A percentile compares a stretch with the other conserved stretches of the same genome.
These are phyloP conservation scores for Bromus sterilis DNA, from an alignment of 176 grass and related monocot genomes.

Conservation along the genomic window DNA sequence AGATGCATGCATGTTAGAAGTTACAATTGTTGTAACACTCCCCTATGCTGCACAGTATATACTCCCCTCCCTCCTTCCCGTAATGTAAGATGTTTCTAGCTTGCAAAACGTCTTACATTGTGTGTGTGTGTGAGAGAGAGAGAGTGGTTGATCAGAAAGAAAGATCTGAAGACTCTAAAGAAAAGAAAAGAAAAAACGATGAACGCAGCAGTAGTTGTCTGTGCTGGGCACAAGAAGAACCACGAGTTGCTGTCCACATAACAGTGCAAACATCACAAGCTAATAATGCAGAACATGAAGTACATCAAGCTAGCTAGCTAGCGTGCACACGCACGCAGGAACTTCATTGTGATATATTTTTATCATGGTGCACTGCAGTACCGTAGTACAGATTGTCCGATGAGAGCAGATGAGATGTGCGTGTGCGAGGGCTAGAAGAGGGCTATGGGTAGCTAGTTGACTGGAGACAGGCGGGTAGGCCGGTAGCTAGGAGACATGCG, in stretches of 20 bases:
- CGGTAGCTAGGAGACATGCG: background rate
- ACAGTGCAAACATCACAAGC: background rate
- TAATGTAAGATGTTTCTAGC: too few species aligned
- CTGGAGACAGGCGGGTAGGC: background rate
- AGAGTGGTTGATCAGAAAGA: background rate
- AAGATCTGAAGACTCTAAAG: background rate
- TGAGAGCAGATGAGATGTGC: background rate
- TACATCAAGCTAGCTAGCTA: too few species aligned
- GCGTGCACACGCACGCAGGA: background rate
- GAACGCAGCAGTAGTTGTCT: background rate
- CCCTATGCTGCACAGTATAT: too few species aligned
- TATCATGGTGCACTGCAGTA: background rate
- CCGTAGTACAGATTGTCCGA: background rate
- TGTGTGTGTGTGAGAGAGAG: too few species aligned
- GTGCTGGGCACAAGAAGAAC: too few species aligned
- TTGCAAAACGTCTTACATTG: too few species aligned
- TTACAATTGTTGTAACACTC: too few species aligned
- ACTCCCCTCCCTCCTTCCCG: too few species aligned
- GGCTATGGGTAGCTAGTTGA: background rate
- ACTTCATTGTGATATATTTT: background rate
- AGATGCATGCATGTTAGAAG: background rate
- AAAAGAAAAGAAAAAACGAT: too few species aligned
- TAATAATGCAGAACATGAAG: background rate
- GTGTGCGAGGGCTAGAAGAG: background rate
- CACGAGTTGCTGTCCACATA: slow-evolving; percentile 8